Base-by-base conservation (phyloP, 768 basidiomycete genomes). In the Lentinula aciculospora region DNA sequence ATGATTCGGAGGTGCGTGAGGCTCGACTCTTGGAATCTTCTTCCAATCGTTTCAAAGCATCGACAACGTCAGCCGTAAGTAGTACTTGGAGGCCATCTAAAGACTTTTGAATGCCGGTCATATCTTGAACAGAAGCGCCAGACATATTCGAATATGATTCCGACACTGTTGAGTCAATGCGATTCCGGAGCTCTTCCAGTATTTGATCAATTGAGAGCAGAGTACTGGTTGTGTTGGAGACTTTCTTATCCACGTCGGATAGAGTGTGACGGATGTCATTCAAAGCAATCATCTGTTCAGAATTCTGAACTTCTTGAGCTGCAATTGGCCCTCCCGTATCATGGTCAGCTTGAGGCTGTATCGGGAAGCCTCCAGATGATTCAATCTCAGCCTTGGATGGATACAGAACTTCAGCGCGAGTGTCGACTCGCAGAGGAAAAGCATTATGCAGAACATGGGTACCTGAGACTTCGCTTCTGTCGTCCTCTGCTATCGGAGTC, bases 71-170 rank as follows among this genome's bases (percentile, higher is more conserved):
- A 7, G 64, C 64, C 12, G 68, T 69, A 53, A 85, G 62, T n/a
- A 72, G 74, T 2, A 57, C 53, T 51, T 73, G 69, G 40, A 82
- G 66, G 15, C 69, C 76, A 28, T 74, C 75, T 37, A 81, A 62
- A 56, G 71, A 71, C 32, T 62, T 67, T 68, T 54, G 5, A 77
- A 63, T n/a, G 57, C 62, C 5, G 34, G n/a, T 28, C 19, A 56
- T 6, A 44, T 56, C 45, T 50, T 50, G 49, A 34, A 15, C 28
- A 17, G 23, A 6, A 17, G 28, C 27, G 3, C 3, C 4, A 15
- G 28, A 34, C 55, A 28, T 23, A 46, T 40, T 13, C 13, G 23
- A n/a, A 45, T 25, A 47, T 10, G 40, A 23, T 7, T 34, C 23
- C 23, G 21, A 21, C 5, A 27, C 34, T 36, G 6, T 49, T 28